Percentiles rank a stretch among this genome's conserved stretches.
Evolutionary conservation across 2,329 filamentous ascomycete species (phyloP).

Genomic region (Penicillium polonicum): DNA sequence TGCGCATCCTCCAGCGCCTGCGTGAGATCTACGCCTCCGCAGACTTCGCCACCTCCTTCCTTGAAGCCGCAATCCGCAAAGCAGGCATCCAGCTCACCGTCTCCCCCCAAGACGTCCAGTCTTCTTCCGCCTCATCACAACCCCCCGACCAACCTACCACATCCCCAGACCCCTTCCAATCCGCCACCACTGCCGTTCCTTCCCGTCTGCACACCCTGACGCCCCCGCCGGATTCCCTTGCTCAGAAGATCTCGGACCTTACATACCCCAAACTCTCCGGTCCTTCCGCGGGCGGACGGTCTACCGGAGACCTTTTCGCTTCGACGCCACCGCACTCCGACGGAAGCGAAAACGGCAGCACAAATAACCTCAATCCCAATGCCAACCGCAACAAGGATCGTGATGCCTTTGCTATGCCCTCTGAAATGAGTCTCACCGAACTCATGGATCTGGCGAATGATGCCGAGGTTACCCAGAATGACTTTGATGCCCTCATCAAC

Average conservation of each 20-base stretch:
- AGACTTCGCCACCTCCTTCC: constrained; percentile 92
- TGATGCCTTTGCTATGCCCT: constrained; percentile 33
- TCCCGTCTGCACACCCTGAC: constrained; percentile 37
- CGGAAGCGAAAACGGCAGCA: constrained; percentile 45
- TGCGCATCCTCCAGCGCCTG: constrained; percentile 84
- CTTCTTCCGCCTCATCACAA: constrained; percentile 15
- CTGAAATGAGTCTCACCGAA: constrained; percentile 41
- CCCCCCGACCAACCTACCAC: constrained; percentile 11
- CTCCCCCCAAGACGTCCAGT: constrained; percentile 36
- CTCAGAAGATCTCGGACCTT: constrained; percentile 41
- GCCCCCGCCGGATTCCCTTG: constrained; percentile 42
- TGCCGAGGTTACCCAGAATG: constrained; percentile 46
- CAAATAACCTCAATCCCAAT: constrained; percentile 37
- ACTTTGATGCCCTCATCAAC: constrained; percentile 49
- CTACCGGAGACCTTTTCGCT: constrained; percentile 35
- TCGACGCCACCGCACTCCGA: constrained; percentile 45
- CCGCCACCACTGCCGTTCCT: constrained; percentile 2
- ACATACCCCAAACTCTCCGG: constrained; percentile 33
- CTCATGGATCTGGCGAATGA: constrained; percentile 47
- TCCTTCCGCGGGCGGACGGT: constrained; percentile 19
- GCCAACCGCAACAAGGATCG: constrained; percentile 15
- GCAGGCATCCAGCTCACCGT: constrained; percentile 71
- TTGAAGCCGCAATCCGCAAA: constrained; percentile 88
- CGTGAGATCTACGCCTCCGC: constrained; percentile 88
- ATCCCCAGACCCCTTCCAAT: constrained; percentile 19